Conservation (phyloP, 1,284 basidiomycete species). For the Psilocybe mexicana region DNA sequence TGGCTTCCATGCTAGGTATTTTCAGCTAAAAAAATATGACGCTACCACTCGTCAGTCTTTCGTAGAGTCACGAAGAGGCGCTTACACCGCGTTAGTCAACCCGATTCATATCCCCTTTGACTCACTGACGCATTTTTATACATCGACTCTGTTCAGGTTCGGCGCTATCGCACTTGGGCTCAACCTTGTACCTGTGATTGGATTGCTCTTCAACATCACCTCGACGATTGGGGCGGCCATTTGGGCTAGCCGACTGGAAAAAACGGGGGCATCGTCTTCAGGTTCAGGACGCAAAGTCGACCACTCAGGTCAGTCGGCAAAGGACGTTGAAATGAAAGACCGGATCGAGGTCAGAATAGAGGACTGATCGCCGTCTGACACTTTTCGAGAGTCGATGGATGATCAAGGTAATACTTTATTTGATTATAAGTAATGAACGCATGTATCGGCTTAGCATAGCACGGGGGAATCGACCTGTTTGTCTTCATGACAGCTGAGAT, state of each 20-base stretch:
- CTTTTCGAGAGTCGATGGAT: not conserved
- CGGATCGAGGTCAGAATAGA: conserved; percentile 14
- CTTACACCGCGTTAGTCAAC: conserved; percentile 45
- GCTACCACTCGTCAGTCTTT: conserved; percentile 48
- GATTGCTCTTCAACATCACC: conserved; percentile 42
- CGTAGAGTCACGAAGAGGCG: conserved; percentile 46
- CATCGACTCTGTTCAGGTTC: conserved; percentile 42
- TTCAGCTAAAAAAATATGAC: conserved; percentile 64
- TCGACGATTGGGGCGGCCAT: conserved; percentile 69
- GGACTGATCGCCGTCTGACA: not conserved
- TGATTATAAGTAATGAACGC: not conserved
- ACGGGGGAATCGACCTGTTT: not conserved
- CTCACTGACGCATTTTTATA: not conserved
- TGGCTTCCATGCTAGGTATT: conserved; percentile 65
- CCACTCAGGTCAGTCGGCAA: conserved; percentile 13
- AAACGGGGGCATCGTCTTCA: conserved; percentile 13
- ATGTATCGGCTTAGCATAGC: not conserved
- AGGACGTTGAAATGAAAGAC: conserved; percentile 13
- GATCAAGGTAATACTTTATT: no score
- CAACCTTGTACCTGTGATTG: conserved; percentile 61
- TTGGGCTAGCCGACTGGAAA: conserved; percentile 68
- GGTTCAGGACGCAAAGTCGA: conserved; percentile 20
- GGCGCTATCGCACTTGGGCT: conserved; percentile 60
- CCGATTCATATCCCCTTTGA: not conserved
- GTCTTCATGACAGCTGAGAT: not conserved